Evolutionary conservation across 2,329 filamentous ascomycete genomes (phyloP).

Genomic region (Mycosphaerelloides madeirae): DNA sequence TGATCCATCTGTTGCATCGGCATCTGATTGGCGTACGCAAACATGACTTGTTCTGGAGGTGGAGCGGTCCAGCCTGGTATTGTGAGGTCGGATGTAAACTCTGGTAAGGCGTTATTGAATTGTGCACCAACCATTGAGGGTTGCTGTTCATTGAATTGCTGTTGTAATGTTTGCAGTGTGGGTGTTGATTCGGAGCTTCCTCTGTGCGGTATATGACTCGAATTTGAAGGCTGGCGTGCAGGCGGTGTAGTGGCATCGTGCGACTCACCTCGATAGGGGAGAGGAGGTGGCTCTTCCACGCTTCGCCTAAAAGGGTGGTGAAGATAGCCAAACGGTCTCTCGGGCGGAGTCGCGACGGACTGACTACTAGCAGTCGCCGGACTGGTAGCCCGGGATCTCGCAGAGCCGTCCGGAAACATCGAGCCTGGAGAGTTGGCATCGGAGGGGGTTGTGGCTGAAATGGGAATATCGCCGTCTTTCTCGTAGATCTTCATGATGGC

Average conservation of each 20-base stretch:
- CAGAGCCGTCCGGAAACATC: constrained; percentile 38
- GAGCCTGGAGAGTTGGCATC: constrained; percentile 39
- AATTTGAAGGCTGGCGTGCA: constrained; percentile 10
- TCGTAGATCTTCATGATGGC: constrained; percentile 88
- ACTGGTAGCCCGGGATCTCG: constrained; percentile 43
- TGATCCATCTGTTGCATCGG: constrained; percentile 14
- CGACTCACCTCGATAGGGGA: constrained; percentile 27
- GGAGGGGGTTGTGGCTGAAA: constrained; percentile 45
- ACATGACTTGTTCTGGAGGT: constrained; percentile 14
- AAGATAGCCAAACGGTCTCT: constrained; percentile 28
- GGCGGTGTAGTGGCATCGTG: constrained; percentile 11
- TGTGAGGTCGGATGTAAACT: constrained; percentile 26
- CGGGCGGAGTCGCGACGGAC: constrained; percentile 33
- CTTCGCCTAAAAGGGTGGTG: constrained; percentile 27
- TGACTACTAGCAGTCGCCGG: constrained; percentile 34
- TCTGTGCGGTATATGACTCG: constrained; percentile 5
- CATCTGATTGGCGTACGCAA: constrained; percentile 8
- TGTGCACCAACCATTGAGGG: constrained; percentile 18
- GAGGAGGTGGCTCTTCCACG: constrained; percentile 29
- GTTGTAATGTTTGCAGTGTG: constrained; percentile 13
- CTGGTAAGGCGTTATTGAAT: constrained; percentile 27
- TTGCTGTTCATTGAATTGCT: constrained; percentile 11
- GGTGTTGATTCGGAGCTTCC: constrained; percentile 18
- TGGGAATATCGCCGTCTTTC: constrained; percentile 48
- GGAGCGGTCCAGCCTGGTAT: constrained; percentile 21